phyloP scores from a whole-genome alignment of 225 moss, liverwort and hornwort genomes.

The Pseudisothecium myosuroides region DNA sequence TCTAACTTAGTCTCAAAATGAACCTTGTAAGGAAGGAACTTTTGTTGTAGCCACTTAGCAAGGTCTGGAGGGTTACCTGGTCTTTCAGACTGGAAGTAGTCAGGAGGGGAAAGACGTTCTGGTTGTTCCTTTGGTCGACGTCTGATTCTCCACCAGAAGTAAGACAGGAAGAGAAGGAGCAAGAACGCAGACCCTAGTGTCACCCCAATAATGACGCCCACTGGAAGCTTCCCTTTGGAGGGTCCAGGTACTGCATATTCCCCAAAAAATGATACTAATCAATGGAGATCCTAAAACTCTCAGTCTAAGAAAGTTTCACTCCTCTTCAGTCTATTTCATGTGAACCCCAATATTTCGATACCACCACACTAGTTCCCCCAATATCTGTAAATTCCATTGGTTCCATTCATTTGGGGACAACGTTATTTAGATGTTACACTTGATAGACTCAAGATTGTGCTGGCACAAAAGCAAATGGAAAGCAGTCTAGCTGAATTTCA shows the following conservation, averaged over 20 bases:
- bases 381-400: too few relatives aligned
- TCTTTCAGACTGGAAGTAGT: neutral
- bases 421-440: neutral
- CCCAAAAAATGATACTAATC: too few relatives aligned
- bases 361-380: too few relatives aligned
- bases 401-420: too few relatives aligned
- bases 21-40: neutral
- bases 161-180: too few relatives aligned
- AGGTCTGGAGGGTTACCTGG: neutral
- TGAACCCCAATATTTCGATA: too few relatives aligned
- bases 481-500: too few relatives aligned
- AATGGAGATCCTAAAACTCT: neutral
- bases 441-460: neutral
- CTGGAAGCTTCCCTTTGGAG: too few relatives aligned
- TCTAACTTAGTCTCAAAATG: neutral
- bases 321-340: neutral
- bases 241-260: too few relatives aligned
- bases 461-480: too few relatives aligned
- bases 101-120: neutral
- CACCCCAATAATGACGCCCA: too few relatives aligned
- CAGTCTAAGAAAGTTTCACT: neutral
- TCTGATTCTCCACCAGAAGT: neutral
- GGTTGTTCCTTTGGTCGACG: neutral
- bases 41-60: neutral
- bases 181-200: too few relatives aligned